Conservation (phyloP, 176 grass and related monocot genomes). For the Phragmites australis region DNA sequence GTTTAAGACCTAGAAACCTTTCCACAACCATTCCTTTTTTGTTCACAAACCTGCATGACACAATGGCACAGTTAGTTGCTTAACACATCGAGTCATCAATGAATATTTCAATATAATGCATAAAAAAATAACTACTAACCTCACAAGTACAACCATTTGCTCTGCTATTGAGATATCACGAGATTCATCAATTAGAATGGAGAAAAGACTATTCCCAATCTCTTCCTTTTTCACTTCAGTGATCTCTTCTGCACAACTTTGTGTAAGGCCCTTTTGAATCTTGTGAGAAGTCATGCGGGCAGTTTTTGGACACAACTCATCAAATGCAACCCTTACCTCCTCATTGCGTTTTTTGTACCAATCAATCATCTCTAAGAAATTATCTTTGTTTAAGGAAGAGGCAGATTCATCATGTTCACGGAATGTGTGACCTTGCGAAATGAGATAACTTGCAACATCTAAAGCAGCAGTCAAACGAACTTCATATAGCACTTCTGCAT, state of each 20-base stretch:
- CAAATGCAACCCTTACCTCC: background rate
- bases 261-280: too few relatives aligned
- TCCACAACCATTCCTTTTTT: background rate
- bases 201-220: too few relatives aligned
- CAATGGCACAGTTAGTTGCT: background rate
- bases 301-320: background rate
- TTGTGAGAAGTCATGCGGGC: too few relatives aligned
- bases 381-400: too few relatives aligned
- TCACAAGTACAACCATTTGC: conserved; percentile 1
- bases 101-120: background rate
- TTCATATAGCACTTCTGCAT: background rate
- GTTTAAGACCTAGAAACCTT: background rate
- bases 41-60: background rate
- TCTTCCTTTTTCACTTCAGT: too few relatives aligned
- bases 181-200: too few relatives aligned
- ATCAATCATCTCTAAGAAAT: background rate
- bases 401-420: too few relatives aligned
- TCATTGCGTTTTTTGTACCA: background rate
- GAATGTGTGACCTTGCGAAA: too few relatives aligned
- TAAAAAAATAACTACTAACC: background rate
- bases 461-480: background rate
- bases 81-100: background rate
- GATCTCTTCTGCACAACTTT: too few relatives aligned
- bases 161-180: background rate
- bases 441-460: background rate